Evolutionary conservation across 306 rosid species (phyloP).

Genomic region (Alnus rubra): DNA sequence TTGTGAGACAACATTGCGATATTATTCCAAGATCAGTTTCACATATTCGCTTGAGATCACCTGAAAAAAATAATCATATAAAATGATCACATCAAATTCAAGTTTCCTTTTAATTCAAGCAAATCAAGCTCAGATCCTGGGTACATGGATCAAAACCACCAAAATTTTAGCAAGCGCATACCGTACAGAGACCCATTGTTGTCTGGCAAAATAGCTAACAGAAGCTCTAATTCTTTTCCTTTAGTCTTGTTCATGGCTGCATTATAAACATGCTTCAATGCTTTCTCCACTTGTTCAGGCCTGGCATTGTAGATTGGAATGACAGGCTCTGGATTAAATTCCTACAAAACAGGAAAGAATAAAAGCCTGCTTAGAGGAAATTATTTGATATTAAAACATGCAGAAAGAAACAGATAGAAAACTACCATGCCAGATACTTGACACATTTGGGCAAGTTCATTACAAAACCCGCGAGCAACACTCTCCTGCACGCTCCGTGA

Average conservation of each 20-base stretch:
- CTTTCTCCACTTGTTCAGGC: conserved; percentile 90
- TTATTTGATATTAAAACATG: conserved; percentile 1
- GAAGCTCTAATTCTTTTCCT: conserved; percentile 84
- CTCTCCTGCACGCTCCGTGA: conserved; percentile 88
- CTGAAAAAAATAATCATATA: conserved; percentile 43
- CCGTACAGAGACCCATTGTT: conserved; percentile 89
- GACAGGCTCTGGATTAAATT: conserved; percentile 77
- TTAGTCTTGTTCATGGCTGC: conserved; percentile 75
- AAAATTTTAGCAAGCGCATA: conserved; percentile 22
- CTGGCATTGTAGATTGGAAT: conserved; percentile 83
- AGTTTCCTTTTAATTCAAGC: conserved; percentile 1
- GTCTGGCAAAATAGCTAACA: conserved; percentile 88
- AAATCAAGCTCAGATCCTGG: conserved; percentile 2
- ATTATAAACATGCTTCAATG: conserved; percentile 84
- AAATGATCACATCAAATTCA: not conserved
- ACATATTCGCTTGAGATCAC: conserved; percentile 90
- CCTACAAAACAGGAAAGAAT: conserved; percentile 42
- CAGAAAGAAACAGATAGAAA: conserved; percentile 21
- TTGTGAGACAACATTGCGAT: conserved; percentile 91
- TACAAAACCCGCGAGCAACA: conserved; percentile 81
- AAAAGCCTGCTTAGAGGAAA: not conserved
- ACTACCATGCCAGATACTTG: conserved; percentile 98
- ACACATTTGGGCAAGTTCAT: conserved; percentile 93
- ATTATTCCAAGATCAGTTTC: conserved; percentile 92
- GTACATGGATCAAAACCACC: not conserved